A percentile compares a stretch with the other conserved stretches of the same genome.
phyloP scores from a whole-genome alignment of 805 yeast genomes.

The Ogataea glucozyma region DNA sequence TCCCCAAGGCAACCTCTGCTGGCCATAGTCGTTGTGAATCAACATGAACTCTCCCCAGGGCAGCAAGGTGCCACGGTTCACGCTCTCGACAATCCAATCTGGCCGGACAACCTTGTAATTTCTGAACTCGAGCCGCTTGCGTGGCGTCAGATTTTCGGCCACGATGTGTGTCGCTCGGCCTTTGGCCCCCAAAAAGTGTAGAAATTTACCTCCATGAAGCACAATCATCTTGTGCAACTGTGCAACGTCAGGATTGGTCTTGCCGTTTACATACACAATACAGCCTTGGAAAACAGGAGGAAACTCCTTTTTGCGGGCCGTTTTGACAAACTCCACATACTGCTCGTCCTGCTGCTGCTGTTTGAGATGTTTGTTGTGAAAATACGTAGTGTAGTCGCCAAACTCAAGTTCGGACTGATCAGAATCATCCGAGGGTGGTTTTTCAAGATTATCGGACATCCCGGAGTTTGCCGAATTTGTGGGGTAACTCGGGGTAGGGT shows the following conservation, averaged over 20 bases:
- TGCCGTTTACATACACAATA: slow-evolving; percentile 81
- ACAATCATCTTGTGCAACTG: slow-evolving; percentile 72
- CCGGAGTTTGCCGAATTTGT: no score
- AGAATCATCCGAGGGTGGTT: slow-evolving; percentile 23
- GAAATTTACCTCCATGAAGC: slow-evolving; percentile 75
- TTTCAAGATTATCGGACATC: no score
- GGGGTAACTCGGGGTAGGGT: no score
- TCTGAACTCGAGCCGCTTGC: slow-evolving; percentile 64
- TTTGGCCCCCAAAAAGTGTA: slow-evolving; percentile 69
- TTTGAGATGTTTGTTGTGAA: slow-evolving; percentile 57
- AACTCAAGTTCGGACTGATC: slow-evolving; percentile 50
- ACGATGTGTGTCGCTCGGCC: slow-evolving; percentile 80
- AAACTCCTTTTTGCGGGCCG: slow-evolving; percentile 32
- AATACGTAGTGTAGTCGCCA: slow-evolving; percentile 69
- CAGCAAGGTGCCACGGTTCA: slow-evolving; percentile 46
- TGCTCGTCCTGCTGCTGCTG: slow-evolving; percentile 61
- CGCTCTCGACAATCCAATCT: slow-evolving; percentile 73
- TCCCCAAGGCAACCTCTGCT: slow-evolving; percentile 40
- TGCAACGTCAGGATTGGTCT: slow-evolving; percentile 76
- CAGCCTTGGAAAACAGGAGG: slow-evolving; percentile 61
- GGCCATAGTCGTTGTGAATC: slow-evolving; percentile 54
- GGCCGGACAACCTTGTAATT: slow-evolving; percentile 79
- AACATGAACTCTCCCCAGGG: slow-evolving; percentile 75
- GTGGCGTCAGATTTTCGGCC: slow-evolving; percentile 76
- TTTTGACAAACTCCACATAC: slow-evolving; percentile 49